Evolutionary conservation across 2,329 filamentous ascomycete species (phyloP), one percentile per base, ranked within the genome.

Genomic region (Tolypocladium amazonense): DNA sequence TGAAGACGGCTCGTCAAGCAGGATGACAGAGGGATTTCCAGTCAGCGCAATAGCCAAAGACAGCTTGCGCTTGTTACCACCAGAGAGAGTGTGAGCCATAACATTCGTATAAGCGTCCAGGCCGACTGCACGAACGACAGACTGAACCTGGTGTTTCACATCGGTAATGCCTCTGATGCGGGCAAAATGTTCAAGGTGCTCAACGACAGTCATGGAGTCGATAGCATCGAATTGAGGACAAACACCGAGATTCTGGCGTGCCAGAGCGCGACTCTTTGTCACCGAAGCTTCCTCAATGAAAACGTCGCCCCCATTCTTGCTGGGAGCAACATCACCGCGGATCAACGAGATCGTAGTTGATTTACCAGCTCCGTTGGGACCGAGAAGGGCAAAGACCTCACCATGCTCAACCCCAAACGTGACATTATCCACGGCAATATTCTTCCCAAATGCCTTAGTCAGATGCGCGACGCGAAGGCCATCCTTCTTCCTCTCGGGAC

Each of bases 61-160:
- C 1, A 97, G 78, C 73, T 97, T 97, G n/a, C 92, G 82, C 76
- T 95, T 95, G 75, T 96, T 97, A 35, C 93, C 93, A 11, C 93
- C 92, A 0, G 89, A 93, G 0, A 97, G 81, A 53, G 89, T 88
- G 59, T 83, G 81, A 0, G 90, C 92, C 81, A 93, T 90, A 30
- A 91, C 84, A 9, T 84, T 79, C 3, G 83, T 77, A 74, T 92
- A 96, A 0, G 82, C 79, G 5, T 80, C 75, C 0, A 97, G 79
- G 0, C 92, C 91, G 1, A 96, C 92, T 1, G 92, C 92, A 38
- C 82, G 78, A n/a, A 96, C 79, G 5, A 96, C 85, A 35, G 89
- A 86, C 1, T 79, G 76, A 1, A 96, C 90, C 65, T 96, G 95
- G 72, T 90, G 82, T 23, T 87, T 78, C 1, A 94, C 79, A 63